Base-by-base conservation (phyloP, 2,329 filamentous ascomycete genomes). In the Raffaelea albimanens region DNA sequence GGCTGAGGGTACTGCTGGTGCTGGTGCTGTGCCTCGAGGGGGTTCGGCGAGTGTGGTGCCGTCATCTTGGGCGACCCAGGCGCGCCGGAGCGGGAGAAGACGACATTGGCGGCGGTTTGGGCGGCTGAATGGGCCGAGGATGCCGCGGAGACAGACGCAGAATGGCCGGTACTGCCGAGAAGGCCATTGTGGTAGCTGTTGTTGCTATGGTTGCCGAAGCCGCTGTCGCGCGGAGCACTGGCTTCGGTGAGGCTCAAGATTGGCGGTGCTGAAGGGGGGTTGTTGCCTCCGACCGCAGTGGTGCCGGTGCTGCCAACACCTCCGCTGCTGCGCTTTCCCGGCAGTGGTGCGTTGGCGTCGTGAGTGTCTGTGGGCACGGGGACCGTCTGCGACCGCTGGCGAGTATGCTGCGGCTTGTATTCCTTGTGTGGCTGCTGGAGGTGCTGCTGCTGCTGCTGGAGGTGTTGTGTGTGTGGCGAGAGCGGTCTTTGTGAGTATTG, bases 371-470 rank as follows among this genome's bases (percentile, higher is more conserved):
- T 67, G 1, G 67, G 77, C 18, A 77, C 73, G 5, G 85, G 81
- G 9, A 85, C 79, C 0, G 85, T 88, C 61, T 86, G 82, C 14
- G 85, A 89, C 45, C 85, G 77, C 61, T 87, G 85, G 19, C 86
- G 72, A 7, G 76, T 66, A 50, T 63, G 64, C 51, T 63, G 57
- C 53, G 34, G 34, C 5, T 19, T 22, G 21, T 43, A 62, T 45
- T 70, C 18, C 54, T 47, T 18, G 76, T 66, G 50, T 60, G 21
- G 63, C 52, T 61, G 55, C 55, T 60, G 50, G 59, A 13, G 63
- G 52, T 61, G 55, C 55, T 60, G 51, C 21, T 49, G 51, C n/a
- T 53, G 50, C 36, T 64, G 63, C 44, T 70, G 67, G 56, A 74
- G 71, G 57, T 81, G 76, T 34, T 74, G 76, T 66, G 76, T 65